Conservation (phyloP, 78 protist genomes). For the Dictyostelium capitatum region DNA sequence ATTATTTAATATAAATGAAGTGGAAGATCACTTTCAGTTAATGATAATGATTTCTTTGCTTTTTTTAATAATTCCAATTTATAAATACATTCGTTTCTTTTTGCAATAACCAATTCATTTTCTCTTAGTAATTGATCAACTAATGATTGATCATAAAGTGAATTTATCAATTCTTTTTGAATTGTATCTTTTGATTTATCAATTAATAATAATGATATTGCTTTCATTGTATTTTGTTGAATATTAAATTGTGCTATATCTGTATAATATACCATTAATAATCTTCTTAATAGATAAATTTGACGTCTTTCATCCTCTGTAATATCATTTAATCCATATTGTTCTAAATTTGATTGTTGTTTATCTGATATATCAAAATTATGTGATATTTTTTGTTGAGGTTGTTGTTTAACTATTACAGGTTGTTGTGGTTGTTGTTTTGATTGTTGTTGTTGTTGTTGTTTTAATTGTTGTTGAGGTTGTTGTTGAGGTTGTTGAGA, state of each 20-base stretch:
- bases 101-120: constrained; percentile 50
- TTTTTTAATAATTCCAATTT: constrained; percentile 77
- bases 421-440: constrained; percentile 4
- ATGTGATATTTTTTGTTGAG: not conserved
- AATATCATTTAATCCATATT: constrained; percentile 18
- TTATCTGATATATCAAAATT: not conserved
- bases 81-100: constrained; percentile 75
- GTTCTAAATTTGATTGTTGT: not conserved
- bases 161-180: constrained; percentile 82
- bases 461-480: constrained; percentile 34
- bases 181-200: constrained; percentile 82
- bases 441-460: constrained; percentile 16
- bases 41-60: constrained; percentile 74
- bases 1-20: constrained; percentile 56
- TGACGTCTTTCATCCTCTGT: constrained; percentile 35
- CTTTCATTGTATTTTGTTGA: constrained; percentile 92
- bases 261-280: constrained; percentile 82
- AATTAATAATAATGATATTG: constrained; percentile 89
- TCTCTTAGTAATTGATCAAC: constrained; percentile 88
- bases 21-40: constrained; percentile 27
- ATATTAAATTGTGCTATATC: constrained; percentile 89
- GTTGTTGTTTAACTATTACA: not conserved
- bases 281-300: constrained; percentile 4
- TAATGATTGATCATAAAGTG: constrained; percentile 84
- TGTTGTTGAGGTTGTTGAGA: not conserved